Evolutionary conservation across 192 early-diverging fungal species (phyloP).

Genomic region (Gonapodya sp.): DNA sequence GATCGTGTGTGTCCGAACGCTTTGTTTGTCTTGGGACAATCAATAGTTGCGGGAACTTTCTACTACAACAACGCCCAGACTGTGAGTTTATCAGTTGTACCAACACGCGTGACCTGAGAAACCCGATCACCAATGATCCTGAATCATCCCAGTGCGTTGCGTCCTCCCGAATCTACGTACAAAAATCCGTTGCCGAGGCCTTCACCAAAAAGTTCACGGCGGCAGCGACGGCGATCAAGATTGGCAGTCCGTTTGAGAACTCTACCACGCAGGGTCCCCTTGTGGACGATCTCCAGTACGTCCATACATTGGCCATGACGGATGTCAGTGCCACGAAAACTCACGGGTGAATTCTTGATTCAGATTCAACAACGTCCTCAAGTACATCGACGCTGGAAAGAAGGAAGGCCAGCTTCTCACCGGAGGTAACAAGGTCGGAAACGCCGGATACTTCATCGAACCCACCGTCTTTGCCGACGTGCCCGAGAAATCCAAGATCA

Average conservation of each 20-base stretch:
- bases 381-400: constrained; percentile 12
- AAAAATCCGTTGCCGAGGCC: constrained; percentile 33
- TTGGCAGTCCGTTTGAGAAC: constrained; percentile 32
- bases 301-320: too few species aligned
- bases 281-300: constrained; percentile 37
- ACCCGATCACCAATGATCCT: too few species aligned
- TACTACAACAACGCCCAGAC: not conserved
- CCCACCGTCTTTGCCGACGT: constrained; percentile 5
- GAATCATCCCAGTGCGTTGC: not conserved
- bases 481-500: constrained; percentile 10
- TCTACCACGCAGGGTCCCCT: constrained; percentile 34
- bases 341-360: too few species aligned
- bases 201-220: constrained; percentile 25
- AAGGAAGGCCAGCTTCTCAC: not conserved
- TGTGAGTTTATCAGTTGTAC: not conserved
- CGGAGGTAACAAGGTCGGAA: constrained; percentile 18
- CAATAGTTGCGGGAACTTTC: not conserved
- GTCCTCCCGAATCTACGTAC: constrained; percentile 23
- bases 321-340: too few species aligned
- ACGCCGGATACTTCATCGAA: constrained; percentile 9
- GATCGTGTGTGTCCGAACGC: too few species aligned
- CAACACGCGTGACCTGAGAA: not conserved
- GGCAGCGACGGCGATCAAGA: constrained; percentile 15
- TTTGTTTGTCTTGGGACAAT: not conserved
- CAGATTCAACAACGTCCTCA: constrained; percentile 1